These are phyloP conservation scores for Brachypodium distachyon DNA, from an alignment of 202 grass and related monocot species.

Conservation along the genomic window DNA sequence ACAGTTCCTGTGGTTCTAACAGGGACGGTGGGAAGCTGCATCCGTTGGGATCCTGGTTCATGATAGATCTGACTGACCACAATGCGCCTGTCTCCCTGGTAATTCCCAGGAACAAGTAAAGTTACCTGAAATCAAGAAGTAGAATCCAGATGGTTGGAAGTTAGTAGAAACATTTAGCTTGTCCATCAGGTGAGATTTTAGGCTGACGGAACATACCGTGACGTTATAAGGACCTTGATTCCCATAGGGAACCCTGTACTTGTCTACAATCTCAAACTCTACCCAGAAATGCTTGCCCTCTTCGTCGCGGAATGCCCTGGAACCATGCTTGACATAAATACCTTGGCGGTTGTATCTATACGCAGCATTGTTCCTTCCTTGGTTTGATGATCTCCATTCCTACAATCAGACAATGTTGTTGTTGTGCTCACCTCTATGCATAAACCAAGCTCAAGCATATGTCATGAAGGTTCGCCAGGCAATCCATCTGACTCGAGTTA, in stretches of 20 bases:
- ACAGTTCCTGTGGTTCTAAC: slow-evolving; percentile 90
- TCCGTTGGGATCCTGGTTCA: slow-evolving; percentile 55
- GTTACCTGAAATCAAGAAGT: slow-evolving; percentile 57
- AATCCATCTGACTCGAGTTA: slow-evolving; percentile 1
- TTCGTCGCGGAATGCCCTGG: slow-evolving; percentile 77
- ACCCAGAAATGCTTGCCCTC: slow-evolving; percentile 94
- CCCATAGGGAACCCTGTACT: slow-evolving; percentile 67
- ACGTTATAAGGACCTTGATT: slow-evolving; percentile 93
- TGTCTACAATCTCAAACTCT: slow-evolving; percentile 79
- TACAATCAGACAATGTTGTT: slow-evolving; percentile 17
- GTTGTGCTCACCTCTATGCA: background rate
- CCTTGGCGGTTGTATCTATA: slow-evolving; percentile 61
- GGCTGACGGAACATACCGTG: slow-evolving; percentile 47
- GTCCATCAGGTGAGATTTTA: background rate
- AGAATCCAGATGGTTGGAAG: background rate
- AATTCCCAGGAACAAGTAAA: slow-evolving; percentile 89
- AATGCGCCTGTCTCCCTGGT: slow-evolving; percentile 84
- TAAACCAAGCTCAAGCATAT: slow-evolving; percentile 6
- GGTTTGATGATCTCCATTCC: slow-evolving; percentile 86
- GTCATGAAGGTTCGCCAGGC: background rate
- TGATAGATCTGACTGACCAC: slow-evolving; percentile 45
- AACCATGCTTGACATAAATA: slow-evolving; percentile 54
- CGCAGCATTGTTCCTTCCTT: slow-evolving; percentile 79
- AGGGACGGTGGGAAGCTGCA: slow-evolving; percentile 87
- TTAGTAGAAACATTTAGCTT: slow-evolving; percentile 6